Percentiles rank a stretch among this genome's conserved stretches.
Conservation (phyloP, 129 eudicot species). For the Apium graveolens region DNA sequence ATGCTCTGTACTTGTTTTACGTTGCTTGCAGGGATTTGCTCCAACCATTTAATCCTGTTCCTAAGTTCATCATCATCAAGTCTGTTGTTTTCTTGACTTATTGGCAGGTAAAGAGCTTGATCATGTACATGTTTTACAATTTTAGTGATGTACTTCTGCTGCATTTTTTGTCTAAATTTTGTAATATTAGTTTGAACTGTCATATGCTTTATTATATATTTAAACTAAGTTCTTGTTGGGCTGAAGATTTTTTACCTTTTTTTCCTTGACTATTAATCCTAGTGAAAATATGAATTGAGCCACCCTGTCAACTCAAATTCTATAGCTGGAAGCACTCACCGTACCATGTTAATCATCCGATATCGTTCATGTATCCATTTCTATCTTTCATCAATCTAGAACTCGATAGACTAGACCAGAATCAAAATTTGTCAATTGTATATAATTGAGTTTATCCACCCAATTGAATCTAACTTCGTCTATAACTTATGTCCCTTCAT, state of each 20-base stretch:
- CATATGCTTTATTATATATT: too few relatives aligned
- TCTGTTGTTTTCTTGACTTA: conserved; percentile 87
- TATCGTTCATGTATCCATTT: too few relatives aligned
- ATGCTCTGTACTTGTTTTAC: conserved; percentile 81
- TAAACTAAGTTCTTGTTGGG: neutral
- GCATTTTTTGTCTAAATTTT: neutral
- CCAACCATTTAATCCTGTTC: conserved; percentile 87
- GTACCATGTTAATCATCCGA: neutral
- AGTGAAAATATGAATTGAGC: neutral
- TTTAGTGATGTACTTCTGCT: neutral
- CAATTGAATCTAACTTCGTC: neutral
- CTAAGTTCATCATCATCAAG: conserved; percentile 76
- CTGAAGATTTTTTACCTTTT: neutral
- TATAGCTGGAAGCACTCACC: neutral
- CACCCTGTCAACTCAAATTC: neutral
- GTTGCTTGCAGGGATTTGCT: conserved; percentile 93
- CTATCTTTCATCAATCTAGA: neutral
- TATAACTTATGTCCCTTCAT: neutral
- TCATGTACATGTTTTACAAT: neutral
- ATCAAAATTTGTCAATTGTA: neutral
- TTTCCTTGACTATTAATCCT: neutral
- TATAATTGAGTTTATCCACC: neutral
- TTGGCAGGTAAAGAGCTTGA: conserved; percentile 70
- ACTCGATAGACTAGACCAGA: neutral
- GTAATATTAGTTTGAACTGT: neutral